phyloP scores from a whole-genome alignment of 169 alveolate genomes.

The Eimeria acervulina region DNA sequence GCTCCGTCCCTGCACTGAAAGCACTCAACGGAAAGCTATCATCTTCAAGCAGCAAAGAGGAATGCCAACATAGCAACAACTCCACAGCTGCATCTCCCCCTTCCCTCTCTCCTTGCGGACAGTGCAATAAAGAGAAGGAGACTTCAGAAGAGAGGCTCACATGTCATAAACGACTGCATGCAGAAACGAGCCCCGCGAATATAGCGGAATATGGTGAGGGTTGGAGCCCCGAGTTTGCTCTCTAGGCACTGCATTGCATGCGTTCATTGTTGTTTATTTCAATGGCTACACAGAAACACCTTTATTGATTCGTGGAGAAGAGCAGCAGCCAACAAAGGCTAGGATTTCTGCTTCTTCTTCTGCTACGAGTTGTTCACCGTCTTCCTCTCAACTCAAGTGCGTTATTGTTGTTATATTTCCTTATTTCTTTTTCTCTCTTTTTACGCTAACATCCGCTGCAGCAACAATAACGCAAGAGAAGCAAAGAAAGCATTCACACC shows the following conservation, averaged over 20 bases:
- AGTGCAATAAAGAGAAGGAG: too few relatives aligned
- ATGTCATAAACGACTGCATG: not conserved
- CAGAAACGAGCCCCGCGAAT: not conserved
- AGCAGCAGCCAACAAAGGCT: not conserved
- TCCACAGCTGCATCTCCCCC: not conserved
- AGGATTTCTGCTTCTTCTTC: not conserved
- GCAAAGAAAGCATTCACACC: not conserved
- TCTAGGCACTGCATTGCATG: not conserved
- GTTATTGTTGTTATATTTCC: too few relatives aligned
- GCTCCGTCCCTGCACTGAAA: not conserved
- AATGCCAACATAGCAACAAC: not conserved
- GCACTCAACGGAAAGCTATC: not conserved
- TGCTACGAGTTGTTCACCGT: not conserved
- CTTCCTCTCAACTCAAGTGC: too few relatives aligned
- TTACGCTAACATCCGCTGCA: not conserved
- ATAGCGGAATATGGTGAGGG: not conserved
- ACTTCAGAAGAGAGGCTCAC: not conserved
- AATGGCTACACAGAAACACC: too few relatives aligned
- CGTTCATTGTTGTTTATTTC: too few relatives aligned
- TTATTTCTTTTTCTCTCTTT: too few relatives aligned
- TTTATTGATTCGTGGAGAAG: too few relatives aligned
- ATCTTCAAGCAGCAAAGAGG: not conserved
- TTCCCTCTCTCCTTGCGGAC: not conserved
- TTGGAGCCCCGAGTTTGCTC: not conserved
- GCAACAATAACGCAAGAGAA: not conserved